phyloP scores from a whole-genome alignment of 2,329 filamentous ascomycete species.

The Metarhizium sp. region DNA sequence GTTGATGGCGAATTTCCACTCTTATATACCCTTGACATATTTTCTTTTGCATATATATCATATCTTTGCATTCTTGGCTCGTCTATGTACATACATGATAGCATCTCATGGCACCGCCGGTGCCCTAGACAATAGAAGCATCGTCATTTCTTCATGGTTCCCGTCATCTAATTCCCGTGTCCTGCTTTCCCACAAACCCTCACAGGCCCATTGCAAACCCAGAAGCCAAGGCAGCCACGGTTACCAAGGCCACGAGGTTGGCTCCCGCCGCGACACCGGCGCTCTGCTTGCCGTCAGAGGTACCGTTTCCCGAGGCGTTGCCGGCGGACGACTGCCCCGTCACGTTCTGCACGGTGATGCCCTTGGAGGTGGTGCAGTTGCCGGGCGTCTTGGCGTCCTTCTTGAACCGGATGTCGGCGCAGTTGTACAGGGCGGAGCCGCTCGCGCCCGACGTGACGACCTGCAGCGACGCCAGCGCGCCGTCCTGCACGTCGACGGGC shows the following conservation, averaged over 20 bases:
- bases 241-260: slow-evolving; percentile 20
- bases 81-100: neutral
- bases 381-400: slow-evolving; percentile 35
- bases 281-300: slow-evolving; percentile 4
- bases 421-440: slow-evolving; percentile 60
- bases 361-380: slow-evolving; percentile 23
- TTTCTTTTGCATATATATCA: neutral
- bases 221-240: slow-evolving; percentile 27
- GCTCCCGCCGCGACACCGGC: slow-evolving; percentile 15
- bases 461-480: slow-evolving; percentile 57
- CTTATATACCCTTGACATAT: slow-evolving; percentile 2
- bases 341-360: slow-evolving; percentile 31
- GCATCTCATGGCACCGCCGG: neutral
- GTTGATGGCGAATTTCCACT: neutral
- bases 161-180: neutral
- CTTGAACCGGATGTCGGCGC: slow-evolving; percentile 64
- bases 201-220: slow-evolving; percentile 28
- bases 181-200: neutral
- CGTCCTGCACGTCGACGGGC: slow-evolving; percentile 46
- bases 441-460: slow-evolving; percentile 54
- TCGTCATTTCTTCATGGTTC: neutral
- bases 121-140: neutral
- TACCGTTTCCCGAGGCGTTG: neutral
- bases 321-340: slow-evolving; percentile 18
- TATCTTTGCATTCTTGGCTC: neutral